These are phyloP conservation scores for Cladophialophora chaetospira DNA, from an alignment of 2,329 filamentous ascomycete species.

Conservation along the genomic window DNA sequence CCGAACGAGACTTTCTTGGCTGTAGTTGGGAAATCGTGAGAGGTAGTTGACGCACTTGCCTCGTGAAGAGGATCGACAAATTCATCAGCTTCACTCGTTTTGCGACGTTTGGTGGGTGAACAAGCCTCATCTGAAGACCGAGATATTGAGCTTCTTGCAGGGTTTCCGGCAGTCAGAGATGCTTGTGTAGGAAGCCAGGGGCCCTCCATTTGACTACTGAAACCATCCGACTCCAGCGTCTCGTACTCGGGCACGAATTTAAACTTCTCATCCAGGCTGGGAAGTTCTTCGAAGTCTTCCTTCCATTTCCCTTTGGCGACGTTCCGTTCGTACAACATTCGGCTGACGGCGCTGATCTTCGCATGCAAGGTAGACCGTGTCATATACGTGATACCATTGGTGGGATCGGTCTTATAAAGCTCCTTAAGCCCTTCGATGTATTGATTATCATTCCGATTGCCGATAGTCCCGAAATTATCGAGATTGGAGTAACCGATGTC, in stretches of 20 bases:
- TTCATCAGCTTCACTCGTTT: constrained; percentile 13
- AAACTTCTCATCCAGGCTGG: too few relatives aligned
- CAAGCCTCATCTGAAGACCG: not conserved
- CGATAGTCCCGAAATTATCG: constrained; percentile 3
- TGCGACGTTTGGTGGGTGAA: constrained; percentile 15
- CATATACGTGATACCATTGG: constrained; percentile 13
- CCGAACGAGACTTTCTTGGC: not conserved
- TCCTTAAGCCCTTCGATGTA: constrained; percentile 3
- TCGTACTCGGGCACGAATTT: too few relatives aligned
- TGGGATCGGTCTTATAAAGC: constrained; percentile 1
- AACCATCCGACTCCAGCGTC: too few relatives aligned
- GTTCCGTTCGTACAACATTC: not conserved
- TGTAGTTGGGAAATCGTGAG: not conserved
- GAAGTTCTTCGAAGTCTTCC: not conserved
- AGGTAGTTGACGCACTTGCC: not conserved
- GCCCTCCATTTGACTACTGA: too few relatives aligned
- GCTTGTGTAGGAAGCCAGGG: too few relatives aligned
- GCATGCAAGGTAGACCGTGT: not conserved
- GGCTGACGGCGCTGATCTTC: constrained; percentile 5
- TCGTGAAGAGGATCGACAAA: not conserved
- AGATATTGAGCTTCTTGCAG: not conserved
- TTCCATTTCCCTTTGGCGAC: not conserved
- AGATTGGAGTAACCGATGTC: constrained; percentile 5
- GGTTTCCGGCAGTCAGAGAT: too few relatives aligned
- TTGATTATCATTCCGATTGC: not conserved